A percentile compares a stretch with the other conserved stretches of the same genome.
Conservation (phyloP, 768 basidiomycete genomes). For the Boletellus ananas region DNA sequence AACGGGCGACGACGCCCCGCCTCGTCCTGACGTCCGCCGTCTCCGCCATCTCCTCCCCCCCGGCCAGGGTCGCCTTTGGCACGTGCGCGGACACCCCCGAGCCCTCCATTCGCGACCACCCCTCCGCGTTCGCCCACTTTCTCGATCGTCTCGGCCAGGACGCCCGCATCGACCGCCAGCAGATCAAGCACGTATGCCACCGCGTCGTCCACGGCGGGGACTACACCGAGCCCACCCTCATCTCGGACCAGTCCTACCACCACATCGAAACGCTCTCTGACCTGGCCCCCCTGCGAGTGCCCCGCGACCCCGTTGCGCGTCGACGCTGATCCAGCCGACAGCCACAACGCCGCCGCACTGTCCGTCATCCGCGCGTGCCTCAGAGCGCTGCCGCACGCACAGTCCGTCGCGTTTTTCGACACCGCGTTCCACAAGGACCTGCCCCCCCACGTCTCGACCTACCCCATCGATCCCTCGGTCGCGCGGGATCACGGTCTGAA, state of each 20-base stretch:
- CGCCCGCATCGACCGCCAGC: constrained; percentile 37
- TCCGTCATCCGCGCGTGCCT: constrained; percentile 61
- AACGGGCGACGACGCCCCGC: constrained; percentile 32
- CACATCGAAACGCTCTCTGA: constrained; percentile 74
- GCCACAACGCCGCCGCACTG: constrained; percentile 62
- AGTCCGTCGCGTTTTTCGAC: constrained; percentile 84
- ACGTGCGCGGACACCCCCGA: constrained; percentile 17
- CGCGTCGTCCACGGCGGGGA: constrained; percentile 87
- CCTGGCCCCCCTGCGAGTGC: constrained; percentile 71
- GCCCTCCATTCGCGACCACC: constrained; percentile 48
- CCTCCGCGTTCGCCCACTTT: constrained; percentile 60
- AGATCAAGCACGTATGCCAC: constrained; percentile 61
- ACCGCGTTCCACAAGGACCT: constrained; percentile 80
- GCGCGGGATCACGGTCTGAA: constrained; percentile 64
- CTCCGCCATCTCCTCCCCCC: constrained; percentile 55
- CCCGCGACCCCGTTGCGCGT: neutral
- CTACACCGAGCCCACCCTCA: constrained; percentile 63
- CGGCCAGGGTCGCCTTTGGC: constrained; percentile 48
- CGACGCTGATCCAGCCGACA: constrained; percentile 17
- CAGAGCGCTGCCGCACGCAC: constrained; percentile 57
- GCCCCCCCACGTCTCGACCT: constrained; percentile 71
- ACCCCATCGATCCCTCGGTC: constrained; percentile 66
- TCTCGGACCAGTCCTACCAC: constrained; percentile 64
- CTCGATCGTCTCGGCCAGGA: constrained; percentile 44
- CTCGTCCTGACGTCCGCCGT: constrained; percentile 51